Evolutionary conservation across 2,329 filamentous ascomycete genomes (phyloP).

Genomic region (Periconia digitata): DNA sequence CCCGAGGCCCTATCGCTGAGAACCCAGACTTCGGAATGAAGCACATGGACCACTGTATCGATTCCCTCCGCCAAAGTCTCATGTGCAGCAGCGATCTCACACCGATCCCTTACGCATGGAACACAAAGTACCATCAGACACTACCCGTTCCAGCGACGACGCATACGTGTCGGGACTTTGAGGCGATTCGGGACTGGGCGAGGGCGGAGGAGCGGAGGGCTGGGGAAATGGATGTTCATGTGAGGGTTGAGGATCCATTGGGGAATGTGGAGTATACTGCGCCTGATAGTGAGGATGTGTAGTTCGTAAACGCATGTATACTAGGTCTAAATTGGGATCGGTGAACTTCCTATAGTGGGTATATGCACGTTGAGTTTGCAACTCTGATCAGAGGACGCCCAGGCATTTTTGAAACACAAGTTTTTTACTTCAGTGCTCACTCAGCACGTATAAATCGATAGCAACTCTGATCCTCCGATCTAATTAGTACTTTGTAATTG

Average conservation of each 20-base stretch:
- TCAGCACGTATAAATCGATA: too few species aligned
- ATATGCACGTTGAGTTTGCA: too few species aligned
- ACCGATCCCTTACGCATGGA: constrained; percentile 2
- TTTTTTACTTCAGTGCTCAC: too few species aligned
- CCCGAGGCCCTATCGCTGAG: neutral
- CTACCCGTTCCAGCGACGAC: neutral
- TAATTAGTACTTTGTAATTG: too few species aligned
- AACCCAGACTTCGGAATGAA: neutral
- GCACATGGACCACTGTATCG: constrained; percentile 8
- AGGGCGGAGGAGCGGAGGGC: neutral
- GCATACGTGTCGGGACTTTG: constrained; percentile 9
- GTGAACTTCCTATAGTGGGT: too few species aligned
- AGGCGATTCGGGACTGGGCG: constrained; percentile 5
- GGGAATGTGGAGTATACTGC: constrained; percentile 2
- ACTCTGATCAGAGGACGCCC: too few species aligned
- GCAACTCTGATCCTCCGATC: too few species aligned
- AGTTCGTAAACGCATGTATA: too few species aligned
- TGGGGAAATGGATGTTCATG: neutral
- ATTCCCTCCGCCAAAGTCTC: constrained; percentile 7
- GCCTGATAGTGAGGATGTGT: too few species aligned
- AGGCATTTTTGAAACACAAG: too few species aligned
- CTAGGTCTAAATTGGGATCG: too few species aligned
- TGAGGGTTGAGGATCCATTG: constrained; percentile 1
- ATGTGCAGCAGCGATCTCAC: constrained; percentile 6
- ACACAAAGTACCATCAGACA: neutral